Base-by-base conservation (phyloP, 164 flowering plant genomes). In the grape (Vitis vinifera) region DNA sequence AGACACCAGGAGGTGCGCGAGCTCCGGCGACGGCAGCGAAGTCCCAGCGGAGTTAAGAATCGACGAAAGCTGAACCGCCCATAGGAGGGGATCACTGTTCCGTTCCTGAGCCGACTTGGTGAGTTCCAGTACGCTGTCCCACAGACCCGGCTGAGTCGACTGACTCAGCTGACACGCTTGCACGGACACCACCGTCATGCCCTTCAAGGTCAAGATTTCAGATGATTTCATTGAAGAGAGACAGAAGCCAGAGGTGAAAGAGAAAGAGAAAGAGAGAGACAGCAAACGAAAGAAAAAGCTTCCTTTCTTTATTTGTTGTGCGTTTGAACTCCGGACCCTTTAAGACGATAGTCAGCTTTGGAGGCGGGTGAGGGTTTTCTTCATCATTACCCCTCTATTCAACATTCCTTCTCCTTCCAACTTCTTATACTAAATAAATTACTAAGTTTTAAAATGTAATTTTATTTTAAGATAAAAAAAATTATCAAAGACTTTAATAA, bases 1-100 rank as follows among this genome's bases (percentile, higher is more conserved):
- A 8, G 89, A 83, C 56, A 88, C 90, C 30, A 87, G 77, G 48
- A 88, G 76, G 50, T 76, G 74, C 15, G 89, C 87, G 19, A 85
- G 73, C 56, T 84, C 87, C 9, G 61, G 14, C 19, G 93, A 88
- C 1, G 91, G 90, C 27, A 82, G 48, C 51, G 78, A 37, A 8
- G 85, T 76, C 1, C 85, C 88, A 68, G 87, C 85, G 15, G 88
- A 81, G 71, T 51, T 55, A 69, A 86, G 83, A 37, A 29, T 57
- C 23, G 83, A 72, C 47, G 79, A 73, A 44, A 88, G 79, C 63
- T 80, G 88, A 51, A 76, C 14, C 73, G 85, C 80, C 90, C 90
- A 88, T 11, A 63, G 50, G 16, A 73, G 51, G 6, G 92, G 89
- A 56, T 86, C 89, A 51, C 49, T 55, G 78, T 78, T 80, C 76